phyloP scores from a whole-genome alignment of 2,329 filamentous ascomycete genomes.

The Epichloe brachyelytri region DNA sequence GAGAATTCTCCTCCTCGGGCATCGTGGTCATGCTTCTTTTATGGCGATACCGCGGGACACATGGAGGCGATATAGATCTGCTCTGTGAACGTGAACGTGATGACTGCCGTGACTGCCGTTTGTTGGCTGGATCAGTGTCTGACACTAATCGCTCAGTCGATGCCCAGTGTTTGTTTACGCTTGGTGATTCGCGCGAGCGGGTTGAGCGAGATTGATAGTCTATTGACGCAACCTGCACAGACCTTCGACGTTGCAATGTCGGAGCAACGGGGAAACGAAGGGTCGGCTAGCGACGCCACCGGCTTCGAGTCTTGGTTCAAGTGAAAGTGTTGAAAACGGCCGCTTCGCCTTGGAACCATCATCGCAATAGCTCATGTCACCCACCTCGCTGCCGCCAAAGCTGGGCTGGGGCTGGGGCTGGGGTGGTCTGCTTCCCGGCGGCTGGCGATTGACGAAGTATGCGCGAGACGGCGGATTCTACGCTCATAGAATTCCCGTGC shows the following conservation, averaged over 20 bases:
- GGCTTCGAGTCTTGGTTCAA: background rate
- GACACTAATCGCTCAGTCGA: background rate
- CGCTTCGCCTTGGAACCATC: background rate
- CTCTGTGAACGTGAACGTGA: background rate
- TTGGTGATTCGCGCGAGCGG: background rate
- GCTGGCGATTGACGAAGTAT: slow-evolving; percentile 4
- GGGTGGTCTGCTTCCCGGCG: background rate
- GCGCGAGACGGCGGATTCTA: background rate
- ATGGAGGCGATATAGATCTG: slow-evolving; percentile 7
- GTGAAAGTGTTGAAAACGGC: background rate
- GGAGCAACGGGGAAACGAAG: background rate
- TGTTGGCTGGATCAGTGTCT: background rate
- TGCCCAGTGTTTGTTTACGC: background rate
- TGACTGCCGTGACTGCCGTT: slow-evolving; percentile 2
- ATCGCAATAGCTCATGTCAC: background rate
- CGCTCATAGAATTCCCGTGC: slow-evolving; percentile 20
- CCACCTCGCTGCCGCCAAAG: slow-evolving; percentile 1
- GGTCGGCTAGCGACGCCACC: background rate
- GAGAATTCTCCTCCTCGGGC: background rate
- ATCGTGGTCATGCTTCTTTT: background rate
- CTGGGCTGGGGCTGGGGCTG: background rate
- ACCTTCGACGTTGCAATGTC: background rate
- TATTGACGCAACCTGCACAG: background rate
- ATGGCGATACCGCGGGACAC: slow-evolving; percentile 6
- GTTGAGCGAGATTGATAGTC: background rate